These are phyloP conservation scores for Stemphylium vesicarium DNA, from an alignment of 2,329 filamentous ascomycete genomes.

Conservation along the genomic window DNA sequence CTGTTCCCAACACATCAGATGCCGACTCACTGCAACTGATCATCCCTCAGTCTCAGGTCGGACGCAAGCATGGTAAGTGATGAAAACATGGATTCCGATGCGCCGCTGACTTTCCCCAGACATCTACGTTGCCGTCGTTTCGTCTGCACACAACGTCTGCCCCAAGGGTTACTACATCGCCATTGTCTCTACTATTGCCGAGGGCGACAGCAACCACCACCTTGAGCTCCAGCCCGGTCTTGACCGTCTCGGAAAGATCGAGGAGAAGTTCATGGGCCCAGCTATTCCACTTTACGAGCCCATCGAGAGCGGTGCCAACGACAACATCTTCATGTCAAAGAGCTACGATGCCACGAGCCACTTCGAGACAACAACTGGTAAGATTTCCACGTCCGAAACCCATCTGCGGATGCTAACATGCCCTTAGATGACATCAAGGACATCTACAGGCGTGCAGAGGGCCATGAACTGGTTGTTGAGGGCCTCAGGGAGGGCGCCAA, in stretches of 20 bases:
- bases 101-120: constrained; percentile 55
- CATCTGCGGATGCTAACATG: constrained; percentile 14
- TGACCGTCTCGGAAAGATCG: constrained; percentile 88
- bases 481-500: constrained; percentile 80
- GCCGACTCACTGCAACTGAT: constrained; percentile 92
- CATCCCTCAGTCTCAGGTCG: constrained; percentile 96
- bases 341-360: constrained; percentile 98
- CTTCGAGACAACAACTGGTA: constrained; percentile 85
- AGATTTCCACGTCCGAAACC: constrained; percentile 17
- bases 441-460: constrained; percentile 83
- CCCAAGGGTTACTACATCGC: constrained; percentile 99
- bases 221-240: constrained; percentile 91
- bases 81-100: background rate
- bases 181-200: constrained; percentile 96
- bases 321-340: constrained; percentile 97
- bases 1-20: constrained; percentile 86
- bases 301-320: constrained; percentile 77
- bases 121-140: constrained; percentile 96
- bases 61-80: constrained; percentile 85
- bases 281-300: constrained; percentile 96
- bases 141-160: constrained; percentile 95
- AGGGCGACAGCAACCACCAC: constrained; percentile 90
- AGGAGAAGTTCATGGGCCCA: constrained; percentile 95
- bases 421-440: constrained; percentile 87
- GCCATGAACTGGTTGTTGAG: constrained; percentile 86